Evolutionary conservation across 768 basidiomycete species (phyloP), one percentile per base, ranked within the genome.

Genomic region (Tylopilus rubrobrunneus): DNA sequence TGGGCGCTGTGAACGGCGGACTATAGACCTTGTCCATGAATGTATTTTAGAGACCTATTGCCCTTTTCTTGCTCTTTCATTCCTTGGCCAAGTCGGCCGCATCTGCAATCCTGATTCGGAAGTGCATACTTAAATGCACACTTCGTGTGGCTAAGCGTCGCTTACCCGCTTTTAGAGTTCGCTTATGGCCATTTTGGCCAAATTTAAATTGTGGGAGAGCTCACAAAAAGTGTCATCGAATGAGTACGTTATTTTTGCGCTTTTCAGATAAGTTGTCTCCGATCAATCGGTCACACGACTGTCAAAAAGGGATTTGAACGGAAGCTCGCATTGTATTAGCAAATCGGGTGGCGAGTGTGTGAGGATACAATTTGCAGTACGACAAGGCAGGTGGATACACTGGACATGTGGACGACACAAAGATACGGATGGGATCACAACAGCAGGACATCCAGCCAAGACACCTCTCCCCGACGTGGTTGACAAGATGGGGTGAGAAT

Each of bases 361-460:
- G 62, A 51, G 52, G 45, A 63, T 63, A 64, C 64, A 65, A 19
- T 54, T 45, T 52, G 51, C 34, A 41, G 52, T 56, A 64, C 43
- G 37, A 17, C 29, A 19, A 50, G 46, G 48, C 51, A 52, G 37
- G 49, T 52, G 48, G 47, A 56, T 67, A 65, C 63, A 67, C 40
- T 53, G 47, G 51, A 58, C 45, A 52, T 51, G 45, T 31, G 43
- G 49, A 51, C 31, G 49, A 48, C 44, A 57, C 21, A 34, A 48
- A 29, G 21, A 48, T 29, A 5, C 9, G 28, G 31, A 52, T 34
- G 19, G 46, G 23, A 47, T 51, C 46, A 49, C 39, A 51, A 46
- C 40, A 42, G 41, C n/a, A 40, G 7, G 33, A 48, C 40, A 47
- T 55, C 47, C 42, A 52, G 25, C 42, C 49, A 36, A 46, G 27